Evolutionary conservation across 345 rosid species (phyloP).

Genomic region (Populus ilicifolia): DNA sequence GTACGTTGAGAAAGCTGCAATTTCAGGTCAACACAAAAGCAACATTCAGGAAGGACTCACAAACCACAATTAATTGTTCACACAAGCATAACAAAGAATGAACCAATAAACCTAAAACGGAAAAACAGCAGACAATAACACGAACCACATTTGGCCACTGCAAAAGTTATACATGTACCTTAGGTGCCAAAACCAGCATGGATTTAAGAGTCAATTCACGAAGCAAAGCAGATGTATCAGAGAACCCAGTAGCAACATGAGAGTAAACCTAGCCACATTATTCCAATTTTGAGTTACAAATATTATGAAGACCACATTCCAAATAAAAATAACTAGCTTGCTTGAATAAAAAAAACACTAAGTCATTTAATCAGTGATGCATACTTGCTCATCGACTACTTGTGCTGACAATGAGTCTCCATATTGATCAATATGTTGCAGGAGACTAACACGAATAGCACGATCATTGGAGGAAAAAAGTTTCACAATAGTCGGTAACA

Average conservation of each 20-base stretch:
- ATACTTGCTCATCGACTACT: constrained; percentile 95
- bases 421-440: constrained; percentile 94
- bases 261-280: constrained; percentile 68
- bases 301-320: background rate
- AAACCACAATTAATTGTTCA: background rate
- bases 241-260: constrained; percentile 87
- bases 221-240: constrained; percentile 88
- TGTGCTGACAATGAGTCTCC: constrained; percentile 87
- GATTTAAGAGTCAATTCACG: constrained; percentile 98
- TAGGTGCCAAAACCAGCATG: constrained; percentile 93
- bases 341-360: background rate
- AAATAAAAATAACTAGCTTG: constrained; percentile 7
- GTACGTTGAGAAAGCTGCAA: constrained; percentile 97
- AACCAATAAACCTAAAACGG: background rate
- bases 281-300: background rate
- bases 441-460: constrained; percentile 84
- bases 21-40: constrained; percentile 13
- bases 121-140: background rate
- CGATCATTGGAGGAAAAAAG: constrained; percentile 92
- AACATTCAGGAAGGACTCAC: constrained; percentile 22
- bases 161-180: constrained; percentile 40
- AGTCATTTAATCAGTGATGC: constrained; percentile 13
- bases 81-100: background rate
- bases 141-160: background rate
- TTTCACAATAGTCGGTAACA: constrained; percentile 79